Base-by-base conservation (phyloP, 2,329 filamentous ascomycete genomes). In the Fusarium sp. region DNA sequence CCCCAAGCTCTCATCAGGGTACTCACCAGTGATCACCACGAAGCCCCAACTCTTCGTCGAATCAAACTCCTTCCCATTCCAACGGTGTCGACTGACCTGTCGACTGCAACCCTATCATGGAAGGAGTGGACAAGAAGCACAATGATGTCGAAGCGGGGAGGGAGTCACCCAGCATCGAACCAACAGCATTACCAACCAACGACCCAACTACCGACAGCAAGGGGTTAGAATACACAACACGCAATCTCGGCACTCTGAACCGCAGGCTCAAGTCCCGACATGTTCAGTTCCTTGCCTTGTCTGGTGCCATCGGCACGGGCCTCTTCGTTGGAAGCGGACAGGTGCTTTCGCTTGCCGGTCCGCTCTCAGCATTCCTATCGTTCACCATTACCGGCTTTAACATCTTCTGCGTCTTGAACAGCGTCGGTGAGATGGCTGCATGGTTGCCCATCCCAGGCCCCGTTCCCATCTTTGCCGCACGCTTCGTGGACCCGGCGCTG, bases 401-500 rank as follows among this genome's bases (percentile, higher is more conserved):
- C 10, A 58, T 58, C 40, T 46, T 34, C 18, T 58, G 55, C 4
- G 40, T 58, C 18, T 40, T 49, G 40, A 58, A 58, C 29, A 58
- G 55, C 13, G 55, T 58, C 27, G 55, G 55, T 3, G 55, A 57
- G 54, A 57, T 57, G 55, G 38, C 55, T 11, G 29, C 18, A 4
- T 58, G 55, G 38, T 7, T 58, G 27, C 55, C 55, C 14, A 58
- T 58, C 16, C 14, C 80, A 58, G 49, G 49, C 4, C 49, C 49
- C 31, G 49, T 53, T 11, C 49, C 49, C 18, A 53, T 53, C 29
- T 53, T 53, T 53, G 49, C 49, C 2, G 78, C 81, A 46, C 85
- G 86, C 20, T 88, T 85, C 62, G 82, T 88, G 61, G 85, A 87
- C 58, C 81, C 82, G 2, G 85, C 83, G 33, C 76, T 87, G 31